phyloP scores from a whole-genome alignment of 202 grass and related monocot genomes.

The Musa balbisiana region DNA sequence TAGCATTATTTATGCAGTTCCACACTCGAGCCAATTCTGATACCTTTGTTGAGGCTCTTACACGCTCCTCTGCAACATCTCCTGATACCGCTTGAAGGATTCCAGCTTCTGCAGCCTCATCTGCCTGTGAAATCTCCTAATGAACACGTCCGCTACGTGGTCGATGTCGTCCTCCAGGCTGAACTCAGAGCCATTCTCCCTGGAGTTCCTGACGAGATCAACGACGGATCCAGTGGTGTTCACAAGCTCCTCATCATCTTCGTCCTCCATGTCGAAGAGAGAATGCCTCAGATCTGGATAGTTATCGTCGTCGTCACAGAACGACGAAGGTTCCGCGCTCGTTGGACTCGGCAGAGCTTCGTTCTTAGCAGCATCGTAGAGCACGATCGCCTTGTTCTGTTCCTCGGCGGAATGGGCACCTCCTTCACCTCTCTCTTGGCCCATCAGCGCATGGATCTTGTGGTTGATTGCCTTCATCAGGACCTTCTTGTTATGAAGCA shows the following conservation, averaged over 20 bases:
- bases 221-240: slow-evolving; percentile 39
- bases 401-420: slow-evolving; percentile 1
- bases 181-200: slow-evolving; percentile 50
- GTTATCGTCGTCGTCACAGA: background rate
- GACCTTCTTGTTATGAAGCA: slow-evolving; percentile 67
- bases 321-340: slow-evolving; percentile 20
- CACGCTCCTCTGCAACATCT: slow-evolving; percentile 60
- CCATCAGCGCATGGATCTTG: slow-evolving; percentile 73
- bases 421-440: slow-evolving; percentile 16
- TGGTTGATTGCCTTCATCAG: slow-evolving; percentile 56
- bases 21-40: background rate
- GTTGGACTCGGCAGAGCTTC: slow-evolving; percentile 19
- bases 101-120: slow-evolving; percentile 89
- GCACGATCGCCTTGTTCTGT: slow-evolving; percentile 32
- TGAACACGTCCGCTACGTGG: slow-evolving; percentile 21
- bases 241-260: slow-evolving; percentile 15
- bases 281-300: slow-evolving; percentile 53
- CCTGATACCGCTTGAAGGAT: slow-evolving; percentile 80
- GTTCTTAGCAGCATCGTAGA: slow-evolving; percentile 31
- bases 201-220: slow-evolving; percentile 57
- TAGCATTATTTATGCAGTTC: no score
- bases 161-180: slow-evolving; percentile 78
- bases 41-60: background rate
- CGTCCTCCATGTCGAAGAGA: slow-evolving; percentile 35
- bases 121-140: slow-evolving; percentile 30